A percentile compares a stretch with the other conserved stretches of the same genome.
phyloP scores from a whole-genome alignment of 2,329 filamentous ascomycete genomes.

The Basipetospora sp. region DNA sequence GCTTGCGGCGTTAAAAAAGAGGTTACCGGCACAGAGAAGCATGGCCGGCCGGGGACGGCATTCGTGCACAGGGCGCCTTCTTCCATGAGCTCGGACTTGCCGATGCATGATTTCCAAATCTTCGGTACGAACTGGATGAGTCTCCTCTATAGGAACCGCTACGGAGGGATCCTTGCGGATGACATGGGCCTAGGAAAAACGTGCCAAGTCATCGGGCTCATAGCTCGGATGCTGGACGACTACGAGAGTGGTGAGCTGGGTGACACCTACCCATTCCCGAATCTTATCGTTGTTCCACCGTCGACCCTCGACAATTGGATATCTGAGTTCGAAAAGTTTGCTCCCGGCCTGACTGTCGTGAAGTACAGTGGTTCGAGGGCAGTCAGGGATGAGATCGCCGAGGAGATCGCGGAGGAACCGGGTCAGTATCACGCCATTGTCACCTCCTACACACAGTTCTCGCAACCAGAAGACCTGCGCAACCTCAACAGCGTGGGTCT shows the following conservation, averaged over 20 bases:
- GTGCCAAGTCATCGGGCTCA: slow-evolving; percentile 84
- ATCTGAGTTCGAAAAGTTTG: slow-evolving; percentile 76
- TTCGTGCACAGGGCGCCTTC: slow-evolving; percentile 44
- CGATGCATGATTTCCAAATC: slow-evolving; percentile 84
- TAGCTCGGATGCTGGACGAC: slow-evolving; percentile 66
- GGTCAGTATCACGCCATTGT: slow-evolving; percentile 49
- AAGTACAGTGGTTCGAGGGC: slow-evolving; percentile 52
- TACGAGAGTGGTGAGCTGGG: slow-evolving; percentile 22
- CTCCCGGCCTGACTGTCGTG: slow-evolving; percentile 60
- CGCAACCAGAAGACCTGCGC: slow-evolving; percentile 32
- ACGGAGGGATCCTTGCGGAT: slow-evolving; percentile 86
- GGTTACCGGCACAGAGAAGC: too few relatives aligned
- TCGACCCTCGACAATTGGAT: slow-evolving; percentile 96
- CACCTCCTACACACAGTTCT: slow-evolving; percentile 46
- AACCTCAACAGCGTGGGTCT: slow-evolving; percentile 34
- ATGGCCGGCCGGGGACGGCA: too few relatives aligned
- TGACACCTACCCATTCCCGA: slow-evolving; percentile 42
- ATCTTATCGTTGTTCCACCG: slow-evolving; percentile 79
- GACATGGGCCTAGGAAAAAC: slow-evolving; percentile 98
- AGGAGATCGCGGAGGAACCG: slow-evolving; percentile 48
- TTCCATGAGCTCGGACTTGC: slow-evolving; percentile 60
- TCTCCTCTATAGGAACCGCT: slow-evolving; percentile 60
- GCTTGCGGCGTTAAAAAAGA: slow-evolving; percentile 24
- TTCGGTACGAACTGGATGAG: slow-evolving; percentile 92
- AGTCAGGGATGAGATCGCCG: slow-evolving; percentile 53